Evolutionary conservation across 2,329 filamentous ascomycete species (phyloP), one percentile per base, ranked within the genome.

Genomic region (Seiridium unicorne): DNA sequence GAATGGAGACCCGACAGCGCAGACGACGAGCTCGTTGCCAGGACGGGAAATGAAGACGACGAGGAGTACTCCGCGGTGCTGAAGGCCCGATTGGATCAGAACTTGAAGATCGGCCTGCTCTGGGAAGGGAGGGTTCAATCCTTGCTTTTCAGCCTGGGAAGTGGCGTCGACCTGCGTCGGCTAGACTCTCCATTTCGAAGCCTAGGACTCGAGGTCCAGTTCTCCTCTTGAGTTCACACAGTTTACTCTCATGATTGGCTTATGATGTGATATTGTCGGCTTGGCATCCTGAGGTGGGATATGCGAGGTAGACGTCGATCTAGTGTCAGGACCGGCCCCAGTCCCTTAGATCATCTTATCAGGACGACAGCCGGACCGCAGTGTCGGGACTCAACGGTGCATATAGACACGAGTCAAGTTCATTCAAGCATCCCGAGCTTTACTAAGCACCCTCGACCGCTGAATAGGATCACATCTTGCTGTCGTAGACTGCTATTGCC

Each of bases 61-160:
- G 85, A 91, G 32, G 87, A 90, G 64, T 90, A 92, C 61, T 87
- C 91, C 38, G 94, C 93, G 5, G 93, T 98, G 38, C 77, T 99
- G 65, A 99, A 98, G 76, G 90, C 93, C 49, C 86, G 91, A 55
- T 81, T 98, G 57, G 93, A 97, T 72, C 93, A 97, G 77, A 90
- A 93, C 66, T 88, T 92, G 78, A 89, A 89, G 64, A 86, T 97
- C 58, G 91, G 93, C 1, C 74, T 98, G 55, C 77, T 98, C 31
- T 99, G 95, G 94, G 94, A 98, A 73, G 93, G 94, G 2, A 84
- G 93, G 58, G 85, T 96, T 61, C 97, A 98, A 78, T 94, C 96
- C 66, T 79, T 99, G 61, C 82, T 99, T 60, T 96, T 98, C 73
- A 96, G 92, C 68, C 82, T 97, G 47, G 95, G 95, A 8, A 92